Evolutionary conservation across 2,329 filamentous ascomycete species (phyloP).

Genomic region (Didymellaceae sp.): DNA sequence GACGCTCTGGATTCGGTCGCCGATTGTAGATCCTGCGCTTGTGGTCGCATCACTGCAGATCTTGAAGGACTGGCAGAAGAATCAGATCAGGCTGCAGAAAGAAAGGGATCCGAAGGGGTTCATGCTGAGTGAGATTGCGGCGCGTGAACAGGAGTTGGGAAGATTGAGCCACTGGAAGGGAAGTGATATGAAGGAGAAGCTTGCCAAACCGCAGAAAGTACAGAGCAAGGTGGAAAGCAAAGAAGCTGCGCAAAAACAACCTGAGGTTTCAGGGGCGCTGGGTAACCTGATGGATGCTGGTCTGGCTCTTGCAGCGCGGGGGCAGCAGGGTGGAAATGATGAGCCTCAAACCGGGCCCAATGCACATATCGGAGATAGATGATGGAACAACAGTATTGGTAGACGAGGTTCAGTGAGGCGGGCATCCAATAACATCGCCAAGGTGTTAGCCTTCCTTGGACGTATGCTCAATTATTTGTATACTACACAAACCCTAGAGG

Average conservation of each 20-base stretch:
- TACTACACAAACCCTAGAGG: too few species aligned
- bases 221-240: conserved; percentile 19
- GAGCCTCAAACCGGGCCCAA: conserved; percentile 2
- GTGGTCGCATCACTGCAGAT: conserved; percentile 42
- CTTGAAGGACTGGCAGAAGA: conserved; percentile 44
- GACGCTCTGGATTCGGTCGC: conserved; percentile 35
- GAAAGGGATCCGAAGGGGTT: conserved; percentile 28
- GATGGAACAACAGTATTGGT: too few species aligned
- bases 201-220: conserved; percentile 9
- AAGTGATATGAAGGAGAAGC: conserved; percentile 26
- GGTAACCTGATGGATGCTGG: conserved; percentile 22
- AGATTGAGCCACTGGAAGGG: conserved; percentile 35
- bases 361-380: conserved; percentile 4
- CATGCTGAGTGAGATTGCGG: conserved; percentile 24
- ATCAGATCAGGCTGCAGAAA: conserved; percentile 33
- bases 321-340: conserved; percentile 14
- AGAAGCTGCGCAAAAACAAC: conserved; percentile 10
- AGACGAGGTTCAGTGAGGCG: too few species aligned
- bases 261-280: conserved; percentile 11
- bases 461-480: too few species aligned
- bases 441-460: too few species aligned
- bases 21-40: conserved; percentile 32
- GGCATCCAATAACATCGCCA: not conserved
- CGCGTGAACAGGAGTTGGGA: conserved; percentile 33
- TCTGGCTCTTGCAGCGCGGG: conserved; percentile 17